Conservation (phyloP, 2,329 filamentous ascomycete species). For the Epicoccum nigrum region DNA sequence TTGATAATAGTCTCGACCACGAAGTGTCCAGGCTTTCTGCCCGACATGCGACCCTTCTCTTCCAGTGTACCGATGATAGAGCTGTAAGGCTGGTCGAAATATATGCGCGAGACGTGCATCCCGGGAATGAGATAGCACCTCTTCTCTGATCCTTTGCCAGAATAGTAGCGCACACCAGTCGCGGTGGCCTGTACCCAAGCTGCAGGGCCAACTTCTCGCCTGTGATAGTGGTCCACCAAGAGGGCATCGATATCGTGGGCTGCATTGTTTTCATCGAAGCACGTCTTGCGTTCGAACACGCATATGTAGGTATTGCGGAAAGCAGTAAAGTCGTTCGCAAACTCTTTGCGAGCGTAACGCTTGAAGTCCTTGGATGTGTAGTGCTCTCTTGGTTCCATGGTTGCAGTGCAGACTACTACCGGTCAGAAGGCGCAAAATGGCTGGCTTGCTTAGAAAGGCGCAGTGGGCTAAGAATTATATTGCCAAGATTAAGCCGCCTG, state of each 20-base stretch:
- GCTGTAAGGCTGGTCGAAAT: neutral
- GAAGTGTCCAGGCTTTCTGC: neutral
- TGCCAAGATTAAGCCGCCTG: too few species aligned
- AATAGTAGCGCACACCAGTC: neutral
- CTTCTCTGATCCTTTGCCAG: neutral
- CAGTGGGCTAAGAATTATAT: neutral
- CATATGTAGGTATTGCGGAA: neutral
- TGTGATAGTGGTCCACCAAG: constrained; percentile 6
- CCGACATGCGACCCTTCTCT: neutral
- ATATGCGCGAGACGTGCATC: neutral
- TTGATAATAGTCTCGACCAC: constrained; percentile 11
- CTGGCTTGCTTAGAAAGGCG: too few species aligned
- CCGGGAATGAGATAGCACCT: neutral
- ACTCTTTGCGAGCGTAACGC: neutral
- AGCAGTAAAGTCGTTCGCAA: neutral
- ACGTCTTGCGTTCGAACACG: neutral
- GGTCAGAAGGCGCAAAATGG: too few species aligned
- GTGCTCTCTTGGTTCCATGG: neutral
- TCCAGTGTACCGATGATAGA: neutral
- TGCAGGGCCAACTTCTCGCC: neutral
- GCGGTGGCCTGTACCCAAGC: constrained; percentile 10
- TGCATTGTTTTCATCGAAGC: neutral
- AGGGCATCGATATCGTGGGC: constrained; percentile 1
- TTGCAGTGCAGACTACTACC: neutral
- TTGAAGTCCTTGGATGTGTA: neutral